Evolutionary conservation across 495 filamentous ascomycete genomes (phyloP), one percentile per base, ranked within the genome.

Genomic region (Clavariopsis aquatica): DNA sequence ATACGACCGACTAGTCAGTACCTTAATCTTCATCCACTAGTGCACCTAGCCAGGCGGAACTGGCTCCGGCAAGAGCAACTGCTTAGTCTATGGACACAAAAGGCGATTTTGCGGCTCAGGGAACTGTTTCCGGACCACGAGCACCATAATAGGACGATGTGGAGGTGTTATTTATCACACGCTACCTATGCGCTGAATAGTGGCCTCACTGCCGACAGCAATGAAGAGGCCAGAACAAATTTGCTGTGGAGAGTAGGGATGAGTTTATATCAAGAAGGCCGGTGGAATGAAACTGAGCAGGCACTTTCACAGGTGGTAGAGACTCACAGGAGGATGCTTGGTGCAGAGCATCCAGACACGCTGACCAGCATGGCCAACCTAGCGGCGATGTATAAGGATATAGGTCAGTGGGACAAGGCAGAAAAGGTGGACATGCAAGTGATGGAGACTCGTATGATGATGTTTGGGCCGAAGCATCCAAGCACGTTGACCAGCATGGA

Each of bases 21-120:
- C 9, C 36, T 62, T 38, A 73, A 80, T 62, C 74, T 84, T 61
- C 79, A 84, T 64, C 69, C 71, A 34, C 75, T 83, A 12, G 78
- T 84, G 8, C 82, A 82, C 56, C 45, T 81, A 27, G 74, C 78
- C 24, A 76, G 75, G 38, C 71, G 76, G 26, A 72, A 76, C 22
- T 80, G 77, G 79, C 67, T 73, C n/a, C 8, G 65, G 45, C 41
- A 51, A 45, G 20, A 51, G 12, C 34, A 29, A 3, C 10, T 12
- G 36, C 23, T 55, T 6, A 23, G 1, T n/a, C 10, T 26, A 12
- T 52, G 5, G 31, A 24, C 57, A 13, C 10, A 8, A 23, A 52
- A 20, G 15, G 49, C 49, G 6, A 26, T 54, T 12, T 5, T 15
- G 29, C 63, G 46, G 49, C 31, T 66, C n/a, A 19, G 19, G 15